Evolutionary conservation across 2,329 filamentous ascomycete species (phyloP), one percentile per base, ranked within the genome.

Genomic region (Eurotiales sp.): DNA sequence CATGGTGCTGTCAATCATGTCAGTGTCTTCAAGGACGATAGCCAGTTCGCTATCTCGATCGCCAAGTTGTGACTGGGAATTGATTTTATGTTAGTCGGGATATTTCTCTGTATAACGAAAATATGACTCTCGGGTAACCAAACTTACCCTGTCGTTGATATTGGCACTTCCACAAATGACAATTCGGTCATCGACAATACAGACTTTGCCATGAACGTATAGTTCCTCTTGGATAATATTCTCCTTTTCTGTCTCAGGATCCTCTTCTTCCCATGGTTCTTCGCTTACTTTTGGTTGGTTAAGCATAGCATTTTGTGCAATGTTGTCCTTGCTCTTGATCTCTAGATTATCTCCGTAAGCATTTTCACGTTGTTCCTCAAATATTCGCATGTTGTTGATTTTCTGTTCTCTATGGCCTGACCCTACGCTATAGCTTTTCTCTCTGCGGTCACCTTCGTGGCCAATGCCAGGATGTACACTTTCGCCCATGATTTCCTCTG

Each of bases 171-270:
- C 90, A 65, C 87, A 91, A 58, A 95, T 91, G 52, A 90, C 87
- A 45, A 87, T 78, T 79, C 42, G 46, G 66, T 95, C 90, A 63
- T 95, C 90, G 40, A 86, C 88, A 54, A 95, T 93, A 53, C 72
- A 68, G 30, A 96, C 78, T 73, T 97, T 99, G 23, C 84, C 87
- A 68, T 99, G 93, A 43, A 97, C 86, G 67, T 99, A 99, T 2
- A 97, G 80, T 69, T 99, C 92, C 67, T 99, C 93, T 65, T 96
- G 92, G 53, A 97, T 86, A 76, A 93, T 95, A 65, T 95, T 89
- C 49, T 86, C 80, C 52, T 90, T 86, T 68, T 97, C 93, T 1
- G 82, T 81, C 59, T 92, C 81, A 0, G 83, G 73, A 3, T 86
- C 73, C 14, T 88, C 86, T 14, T 91, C 86, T 88, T 90, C 96